Evolutionary conservation across 768 basidiomycete genomes (phyloP).

Genomic region (Tulasnella sp.): DNA sequence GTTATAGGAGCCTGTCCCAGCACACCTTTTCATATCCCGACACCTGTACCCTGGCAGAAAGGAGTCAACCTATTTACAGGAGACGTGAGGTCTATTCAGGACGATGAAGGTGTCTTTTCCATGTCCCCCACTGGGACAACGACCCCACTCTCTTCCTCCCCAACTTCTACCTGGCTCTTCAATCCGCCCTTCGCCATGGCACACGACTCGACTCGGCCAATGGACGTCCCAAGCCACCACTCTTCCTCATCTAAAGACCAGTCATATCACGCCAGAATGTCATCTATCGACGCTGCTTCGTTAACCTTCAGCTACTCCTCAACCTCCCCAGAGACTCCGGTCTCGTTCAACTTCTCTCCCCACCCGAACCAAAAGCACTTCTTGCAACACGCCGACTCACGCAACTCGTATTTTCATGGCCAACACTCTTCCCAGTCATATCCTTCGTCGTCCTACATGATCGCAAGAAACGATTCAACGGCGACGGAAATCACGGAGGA

Average conservation of each 20-base stretch:
- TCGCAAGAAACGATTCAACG: neutral
- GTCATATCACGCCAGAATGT: neutral
- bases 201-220: neutral
- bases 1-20: neutral
- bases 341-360: constrained; percentile 13
- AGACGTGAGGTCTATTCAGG: neutral
- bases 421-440: neutral
- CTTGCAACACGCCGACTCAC: neutral
- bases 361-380: neutral
- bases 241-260: neutral
- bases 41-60: neutral
- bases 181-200: neutral
- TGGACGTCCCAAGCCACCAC: neutral
- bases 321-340: neutral
- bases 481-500: neutral
- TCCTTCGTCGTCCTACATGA: neutral
- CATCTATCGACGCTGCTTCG: neutral
- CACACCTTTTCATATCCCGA: neutral
- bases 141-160: neutral
- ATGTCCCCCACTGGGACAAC: neutral
- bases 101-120: neutral
- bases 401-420: neutral
- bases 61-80: constrained; percentile 1
- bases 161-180: neutral
- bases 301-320: neutral